phyloP scores from a whole-genome alignment of 768 basidiomycete species.

The Leccinum olivaceopallidum region DNA sequence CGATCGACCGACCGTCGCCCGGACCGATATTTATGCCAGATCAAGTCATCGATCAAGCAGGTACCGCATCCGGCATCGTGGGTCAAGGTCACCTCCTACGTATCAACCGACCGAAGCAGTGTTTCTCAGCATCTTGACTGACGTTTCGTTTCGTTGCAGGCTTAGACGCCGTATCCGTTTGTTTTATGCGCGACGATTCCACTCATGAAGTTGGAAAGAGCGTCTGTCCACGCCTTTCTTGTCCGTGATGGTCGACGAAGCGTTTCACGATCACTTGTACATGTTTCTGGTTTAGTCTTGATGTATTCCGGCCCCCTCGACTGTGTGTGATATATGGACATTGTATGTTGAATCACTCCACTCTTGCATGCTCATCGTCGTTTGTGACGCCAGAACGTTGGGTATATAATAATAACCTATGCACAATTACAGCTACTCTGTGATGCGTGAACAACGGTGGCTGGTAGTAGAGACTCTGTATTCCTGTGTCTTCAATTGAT shows the following conservation, averaged over 20 bases:
- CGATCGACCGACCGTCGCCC: too few species aligned
- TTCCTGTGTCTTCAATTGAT: too few species aligned
- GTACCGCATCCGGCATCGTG: constrained; percentile 22
- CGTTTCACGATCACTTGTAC: background rate
- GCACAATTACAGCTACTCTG: background rate
- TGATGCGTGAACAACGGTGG: background rate
- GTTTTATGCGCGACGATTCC: background rate
- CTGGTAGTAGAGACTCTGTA: background rate
- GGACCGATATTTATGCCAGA: constrained; percentile 1
- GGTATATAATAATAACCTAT: constrained; percentile 3
- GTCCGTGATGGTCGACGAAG: background rate
- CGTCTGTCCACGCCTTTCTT: background rate
- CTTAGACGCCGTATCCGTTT: background rate
- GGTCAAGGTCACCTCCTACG: constrained; percentile 21
- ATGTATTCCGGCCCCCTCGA: background rate
- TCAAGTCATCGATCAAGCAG: constrained; percentile 31
- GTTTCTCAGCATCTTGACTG: background rate
- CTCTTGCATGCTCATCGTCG: background rate
- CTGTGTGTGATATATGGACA: background rate
- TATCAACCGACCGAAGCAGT: background rate
- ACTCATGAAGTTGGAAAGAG: constrained; percentile 1
- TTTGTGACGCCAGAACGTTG: constrained; percentile 1
- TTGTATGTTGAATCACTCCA: constrained; percentile 3
- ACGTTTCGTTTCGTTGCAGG: constrained; percentile 8
- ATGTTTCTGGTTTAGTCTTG: background rate